A percentile compares a stretch with the other conserved stretches of the same genome.
Evolutionary conservation across 306 rosid genomes (phyloP).

Genomic region (Albizia julibrissin): DNA sequence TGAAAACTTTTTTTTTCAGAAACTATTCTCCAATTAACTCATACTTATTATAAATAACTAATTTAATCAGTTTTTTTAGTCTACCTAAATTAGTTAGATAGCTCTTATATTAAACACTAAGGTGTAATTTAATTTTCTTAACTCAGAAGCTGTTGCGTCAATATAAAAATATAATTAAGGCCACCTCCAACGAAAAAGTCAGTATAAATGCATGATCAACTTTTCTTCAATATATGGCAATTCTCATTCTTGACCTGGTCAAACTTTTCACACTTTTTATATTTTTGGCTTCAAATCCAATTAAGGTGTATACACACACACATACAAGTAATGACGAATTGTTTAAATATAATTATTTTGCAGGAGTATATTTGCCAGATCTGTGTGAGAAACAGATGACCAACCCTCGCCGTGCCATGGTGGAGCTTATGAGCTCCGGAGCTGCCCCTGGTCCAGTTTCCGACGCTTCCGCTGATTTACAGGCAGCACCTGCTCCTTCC

Average conservation of each 20-base stretch:
- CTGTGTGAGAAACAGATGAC: slow-evolving; percentile 56
- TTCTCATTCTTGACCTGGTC: slow-evolving; percentile 8
- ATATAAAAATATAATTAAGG: not conserved
- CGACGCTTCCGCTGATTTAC: slow-evolving; percentile 12
- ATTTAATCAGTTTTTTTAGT: too few relatives aligned
- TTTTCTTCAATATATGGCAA: slow-evolving; percentile 19
- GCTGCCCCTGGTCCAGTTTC: slow-evolving; percentile 58
- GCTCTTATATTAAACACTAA: too few relatives aligned
- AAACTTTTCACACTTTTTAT: not conserved
- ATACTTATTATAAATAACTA: too few relatives aligned
- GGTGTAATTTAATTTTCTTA: not conserved
- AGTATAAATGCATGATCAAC: not conserved
- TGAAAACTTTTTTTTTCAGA: too few relatives aligned
- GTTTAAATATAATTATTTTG: slow-evolving; percentile 19
- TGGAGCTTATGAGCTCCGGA: slow-evolving; percentile 66
- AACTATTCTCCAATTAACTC: too few relatives aligned
- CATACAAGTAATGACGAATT: not conserved
- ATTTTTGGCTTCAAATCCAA: not conserved
- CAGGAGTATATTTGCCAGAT: slow-evolving; percentile 75
- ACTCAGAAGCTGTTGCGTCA: not conserved
- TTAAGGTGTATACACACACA: not conserved
- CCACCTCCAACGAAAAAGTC: not conserved
- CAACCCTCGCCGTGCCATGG: slow-evolving; percentile 73
- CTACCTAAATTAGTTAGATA: too few relatives aligned
- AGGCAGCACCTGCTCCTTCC: slow-evolving; percentile 37